Conservation (phyloP, 202 grass and related monocot genomes). For the Bolboschoenoplectus hybrid region DNA sequence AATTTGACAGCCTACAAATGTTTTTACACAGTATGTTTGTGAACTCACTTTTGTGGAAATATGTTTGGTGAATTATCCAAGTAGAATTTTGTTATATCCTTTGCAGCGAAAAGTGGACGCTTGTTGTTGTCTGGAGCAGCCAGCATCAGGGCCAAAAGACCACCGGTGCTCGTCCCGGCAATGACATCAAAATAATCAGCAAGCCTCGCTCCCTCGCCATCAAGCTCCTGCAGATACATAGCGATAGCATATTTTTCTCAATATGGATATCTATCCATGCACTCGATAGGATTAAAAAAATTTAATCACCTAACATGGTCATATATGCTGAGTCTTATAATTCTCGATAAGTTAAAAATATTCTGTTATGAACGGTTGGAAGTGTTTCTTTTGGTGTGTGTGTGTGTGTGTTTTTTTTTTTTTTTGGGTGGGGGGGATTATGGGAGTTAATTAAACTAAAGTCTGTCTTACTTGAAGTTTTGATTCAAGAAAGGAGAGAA, state of each 20-base stretch:
- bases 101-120: constrained; percentile 59
- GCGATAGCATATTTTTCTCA: background rate
- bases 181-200: constrained; percentile 78
- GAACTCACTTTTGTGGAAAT: constrained; percentile 71
- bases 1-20: background rate
- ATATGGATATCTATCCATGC: background rate
- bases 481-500: constrained; percentile 55
- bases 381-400: background rate
- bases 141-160: constrained; percentile 65
- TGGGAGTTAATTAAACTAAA: background rate
- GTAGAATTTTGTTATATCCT: constrained; percentile 66
- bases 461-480: constrained; percentile 33
- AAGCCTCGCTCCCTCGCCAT: constrained; percentile 58
- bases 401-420: too few species aligned
- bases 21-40: background rate
- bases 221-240: constrained; percentile 49
- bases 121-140: constrained; percentile 50
- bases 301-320: background rate
- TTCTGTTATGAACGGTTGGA: background rate
- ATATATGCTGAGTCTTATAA: background rate
- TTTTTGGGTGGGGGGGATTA: too few species aligned
- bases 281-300: background rate
- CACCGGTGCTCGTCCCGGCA: constrained; percentile 75
- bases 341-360: background rate
- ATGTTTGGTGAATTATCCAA: constrained; percentile 60